Evolutionary conservation across 2,329 filamentous ascomycete genomes (phyloP).

Genomic region (Sclerotinia subarctica): DNA sequence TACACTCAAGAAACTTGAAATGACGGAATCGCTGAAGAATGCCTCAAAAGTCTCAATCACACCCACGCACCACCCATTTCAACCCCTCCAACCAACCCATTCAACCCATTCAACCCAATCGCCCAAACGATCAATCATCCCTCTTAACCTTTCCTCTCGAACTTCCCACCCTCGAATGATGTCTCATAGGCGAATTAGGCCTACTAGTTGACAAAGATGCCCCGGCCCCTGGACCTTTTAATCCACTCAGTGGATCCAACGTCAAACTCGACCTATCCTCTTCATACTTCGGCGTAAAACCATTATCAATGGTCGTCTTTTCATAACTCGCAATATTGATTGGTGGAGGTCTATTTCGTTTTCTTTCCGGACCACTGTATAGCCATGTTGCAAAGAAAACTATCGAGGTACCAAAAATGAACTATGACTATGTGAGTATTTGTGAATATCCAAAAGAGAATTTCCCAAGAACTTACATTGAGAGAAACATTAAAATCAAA

Average conservation of each 20-base stretch:
- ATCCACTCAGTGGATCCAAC: constrained; percentile 32
- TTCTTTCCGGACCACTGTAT: constrained; percentile 67
- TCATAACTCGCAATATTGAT: constrained; percentile 73
- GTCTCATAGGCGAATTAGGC: constrained; percentile 47
- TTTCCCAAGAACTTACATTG: constrained; percentile 55
- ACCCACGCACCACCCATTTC: background rate
- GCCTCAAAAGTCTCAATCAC: too few relatives aligned
- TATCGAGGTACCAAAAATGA: constrained; percentile 72
- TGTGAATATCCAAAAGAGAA: background rate
- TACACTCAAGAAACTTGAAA: background rate
- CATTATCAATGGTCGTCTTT: constrained; percentile 50
- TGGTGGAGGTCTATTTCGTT: constrained; percentile 58
- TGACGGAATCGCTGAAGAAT: background rate
- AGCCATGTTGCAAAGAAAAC: constrained; percentile 82
- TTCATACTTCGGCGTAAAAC: constrained; percentile 37
- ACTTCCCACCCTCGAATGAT: constrained; percentile 44
- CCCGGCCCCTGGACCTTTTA: constrained; percentile 42
- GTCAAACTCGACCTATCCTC: constrained; percentile 36
- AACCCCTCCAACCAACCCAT: background rate
- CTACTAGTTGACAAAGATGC: constrained; percentile 48
- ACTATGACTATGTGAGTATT: constrained; percentile 51
- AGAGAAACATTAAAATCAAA: constrained; percentile 75
- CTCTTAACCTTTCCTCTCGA: constrained; percentile 41
- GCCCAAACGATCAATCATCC: constrained; percentile 36
- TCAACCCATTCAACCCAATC: background rate